A percentile compares a stretch with the other conserved stretches of the same genome.
Evolutionary conservation across 176 grass and related monocot genomes (phyloP).

Genomic region (Musa troglodytarum): DNA sequence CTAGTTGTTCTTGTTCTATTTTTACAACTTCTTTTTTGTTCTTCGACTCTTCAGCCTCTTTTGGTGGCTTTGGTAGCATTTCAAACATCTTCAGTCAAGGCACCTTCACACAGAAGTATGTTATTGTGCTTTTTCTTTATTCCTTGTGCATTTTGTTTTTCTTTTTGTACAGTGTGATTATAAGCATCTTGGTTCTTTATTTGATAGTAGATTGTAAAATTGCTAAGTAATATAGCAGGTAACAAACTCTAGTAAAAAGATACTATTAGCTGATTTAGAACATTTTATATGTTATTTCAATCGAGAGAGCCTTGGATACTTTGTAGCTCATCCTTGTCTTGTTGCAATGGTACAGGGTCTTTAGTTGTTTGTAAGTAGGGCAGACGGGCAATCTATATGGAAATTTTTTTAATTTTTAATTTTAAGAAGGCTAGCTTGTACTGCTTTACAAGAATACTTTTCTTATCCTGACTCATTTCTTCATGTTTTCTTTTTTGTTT

Average conservation of each 20-base stretch:
- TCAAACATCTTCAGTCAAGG: slow-evolving; percentile 39
- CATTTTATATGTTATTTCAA: no score
- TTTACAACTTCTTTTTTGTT: slow-evolving; percentile 1
- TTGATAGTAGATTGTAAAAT: not conserved
- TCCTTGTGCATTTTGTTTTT: slow-evolving; percentile 9
- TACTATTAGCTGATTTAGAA: not conserved
- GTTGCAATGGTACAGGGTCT: no score
- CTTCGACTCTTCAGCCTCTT: slow-evolving; percentile 30
- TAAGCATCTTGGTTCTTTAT: not conserved
- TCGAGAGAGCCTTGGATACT: no score
- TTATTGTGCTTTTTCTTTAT: slow-evolving; percentile 17
- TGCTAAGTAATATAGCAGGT: not conserved
- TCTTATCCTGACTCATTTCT: not conserved
- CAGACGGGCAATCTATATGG: no score
- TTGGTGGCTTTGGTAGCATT: slow-evolving; percentile 44
- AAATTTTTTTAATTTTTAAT: no score
- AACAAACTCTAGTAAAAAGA: not conserved
- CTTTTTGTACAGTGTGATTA: slow-evolving; percentile 12
- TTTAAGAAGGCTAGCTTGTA: no score
- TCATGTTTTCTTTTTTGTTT: slow-evolving; percentile 12
- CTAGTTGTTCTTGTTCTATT: slow-evolving; percentile 11
- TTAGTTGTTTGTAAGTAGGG: no score
- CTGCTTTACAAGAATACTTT: no score
- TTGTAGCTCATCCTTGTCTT: no score
- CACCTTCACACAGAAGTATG: slow-evolving; percentile 61